Evolutionary conservation across 2,329 filamentous ascomycete species (phyloP).

Genomic region (Ophiocordyceps polyrhachis-furcata): DNA sequence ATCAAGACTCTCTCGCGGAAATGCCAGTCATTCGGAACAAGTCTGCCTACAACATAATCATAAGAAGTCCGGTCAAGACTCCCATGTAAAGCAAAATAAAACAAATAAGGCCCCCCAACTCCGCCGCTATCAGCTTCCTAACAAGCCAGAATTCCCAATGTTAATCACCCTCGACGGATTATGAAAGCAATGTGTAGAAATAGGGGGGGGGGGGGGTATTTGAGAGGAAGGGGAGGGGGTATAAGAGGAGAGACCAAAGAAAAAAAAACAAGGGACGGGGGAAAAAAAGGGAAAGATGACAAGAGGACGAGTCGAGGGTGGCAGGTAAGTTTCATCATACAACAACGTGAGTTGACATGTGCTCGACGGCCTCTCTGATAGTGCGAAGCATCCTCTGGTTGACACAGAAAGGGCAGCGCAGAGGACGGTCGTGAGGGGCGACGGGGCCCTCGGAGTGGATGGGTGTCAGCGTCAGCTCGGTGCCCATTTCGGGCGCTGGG

Average conservation of each 20-base stretch:
- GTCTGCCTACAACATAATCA: neutral
- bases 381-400: conserved; percentile 41
- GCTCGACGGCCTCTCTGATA: conserved; percentile 43
- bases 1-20: neutral
- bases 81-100: neutral
- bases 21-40: neutral
- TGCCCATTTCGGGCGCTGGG: conserved; percentile 15
- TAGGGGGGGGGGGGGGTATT: neutral
- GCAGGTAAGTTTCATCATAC: conserved; percentile 16
- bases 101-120: neutral
- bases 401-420: conserved; percentile 41
- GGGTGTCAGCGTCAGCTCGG: conserved; percentile 33
- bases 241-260: neutral
- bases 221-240: neutral
- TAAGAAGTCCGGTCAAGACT: neutral
- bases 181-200: neutral
- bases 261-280: neutral
- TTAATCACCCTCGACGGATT: neutral
- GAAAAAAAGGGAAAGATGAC: neutral
- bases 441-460: conserved; percentile 31
- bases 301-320: neutral
- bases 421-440: conserved; percentile 26
- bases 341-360: conserved; percentile 42
- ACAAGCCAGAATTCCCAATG: neutral
- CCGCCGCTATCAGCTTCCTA: neutral